Evolutionary conservation across 1,284 basidiomycete species (phyloP).

Genomic region (Microbotryum violaceum): DNA sequence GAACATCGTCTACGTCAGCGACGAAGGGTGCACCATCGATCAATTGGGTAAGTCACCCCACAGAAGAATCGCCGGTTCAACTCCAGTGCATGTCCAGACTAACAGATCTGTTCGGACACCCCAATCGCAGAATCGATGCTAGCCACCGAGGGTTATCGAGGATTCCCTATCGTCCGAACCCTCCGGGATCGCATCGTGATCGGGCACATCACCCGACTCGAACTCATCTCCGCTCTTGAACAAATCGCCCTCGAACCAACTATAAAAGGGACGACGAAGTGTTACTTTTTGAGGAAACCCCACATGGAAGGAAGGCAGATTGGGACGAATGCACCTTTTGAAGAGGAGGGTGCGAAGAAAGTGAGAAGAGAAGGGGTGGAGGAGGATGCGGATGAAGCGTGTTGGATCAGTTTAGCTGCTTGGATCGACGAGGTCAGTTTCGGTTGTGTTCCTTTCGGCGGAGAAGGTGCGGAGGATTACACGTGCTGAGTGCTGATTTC

Average conservation of each 20-base stretch:
- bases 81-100: constrained; percentile 58
- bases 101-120: constrained; percentile 46
- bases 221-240: constrained; percentile 47
- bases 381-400: background rate
- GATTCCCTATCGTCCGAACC: constrained; percentile 68
- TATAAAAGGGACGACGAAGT: too few relatives aligned
- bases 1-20: constrained; percentile 18
- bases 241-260: too few relatives aligned
- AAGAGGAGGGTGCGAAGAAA: background rate
- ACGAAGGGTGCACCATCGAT: constrained; percentile 24
- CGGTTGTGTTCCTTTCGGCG: too few relatives aligned
- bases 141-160: constrained; percentile 53
- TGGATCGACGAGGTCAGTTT: constrained; percentile 33
- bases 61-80: too few relatives aligned
- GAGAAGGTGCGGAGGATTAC: background rate
- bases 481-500: background rate
- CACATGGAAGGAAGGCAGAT: too few relatives aligned
- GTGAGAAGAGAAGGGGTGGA: background rate
- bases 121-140: constrained; percentile 17
- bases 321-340: background rate
- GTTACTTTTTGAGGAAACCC: too few relatives aligned
- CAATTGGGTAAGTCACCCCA: background rate
- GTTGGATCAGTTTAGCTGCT: constrained; percentile 24
- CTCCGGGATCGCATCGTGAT: constrained; percentile 56
- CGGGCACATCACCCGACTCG: constrained; percentile 83